Evolutionary conservation across 2,329 filamentous ascomycete genomes (phyloP).

Genomic region (Fusarium incarnatum): DNA sequence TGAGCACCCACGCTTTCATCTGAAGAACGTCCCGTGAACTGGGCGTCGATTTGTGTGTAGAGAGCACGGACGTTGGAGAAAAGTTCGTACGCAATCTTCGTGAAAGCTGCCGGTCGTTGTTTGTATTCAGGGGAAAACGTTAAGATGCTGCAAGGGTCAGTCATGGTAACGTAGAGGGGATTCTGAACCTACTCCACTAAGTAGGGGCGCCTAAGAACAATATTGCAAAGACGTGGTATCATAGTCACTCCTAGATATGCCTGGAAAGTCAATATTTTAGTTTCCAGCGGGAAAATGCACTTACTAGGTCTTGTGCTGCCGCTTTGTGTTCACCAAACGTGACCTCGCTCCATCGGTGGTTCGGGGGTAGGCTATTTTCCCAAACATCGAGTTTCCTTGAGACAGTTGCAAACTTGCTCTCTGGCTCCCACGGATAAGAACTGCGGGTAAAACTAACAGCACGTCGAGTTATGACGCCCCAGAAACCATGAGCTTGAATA

Average conservation of each 20-base stretch:
- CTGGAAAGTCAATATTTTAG: conserved; percentile 47
- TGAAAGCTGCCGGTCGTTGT: conserved; percentile 55
- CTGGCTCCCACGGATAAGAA: conserved; percentile 58
- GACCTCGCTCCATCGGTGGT: conserved; percentile 60
- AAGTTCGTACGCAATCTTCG: conserved; percentile 58
- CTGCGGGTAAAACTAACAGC: conserved; percentile 59
- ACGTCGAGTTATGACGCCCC: conserved; percentile 64
- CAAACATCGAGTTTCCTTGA: conserved; percentile 59
- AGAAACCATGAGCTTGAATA: conserved; percentile 66
- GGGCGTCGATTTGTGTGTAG: conserved; percentile 63
- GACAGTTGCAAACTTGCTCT: conserved; percentile 62
- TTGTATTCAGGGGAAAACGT: conserved; percentile 55
- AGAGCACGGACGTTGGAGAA: conserved; percentile 62
- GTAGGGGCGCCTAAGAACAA: conserved; percentile 66
- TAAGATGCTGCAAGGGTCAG: conserved; percentile 55
- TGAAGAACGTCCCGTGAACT: conserved; percentile 59
- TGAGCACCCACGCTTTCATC: conserved; percentile 65
- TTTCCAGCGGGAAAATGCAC: conserved; percentile 17
- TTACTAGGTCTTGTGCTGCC: conserved; percentile 62
- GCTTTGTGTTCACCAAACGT: conserved; percentile 60
- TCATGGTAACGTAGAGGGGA: neutral
- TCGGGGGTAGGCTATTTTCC: conserved; percentile 60
- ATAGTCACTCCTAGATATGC: conserved; percentile 67
- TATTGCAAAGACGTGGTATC: conserved; percentile 67
- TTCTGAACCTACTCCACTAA: conserved; percentile 58